Percentiles rank a stretch among this genome's conserved stretches.
Conservation (phyloP, 495 filamentous ascomycete genomes). For the Pyrenula massariospora region DNA sequence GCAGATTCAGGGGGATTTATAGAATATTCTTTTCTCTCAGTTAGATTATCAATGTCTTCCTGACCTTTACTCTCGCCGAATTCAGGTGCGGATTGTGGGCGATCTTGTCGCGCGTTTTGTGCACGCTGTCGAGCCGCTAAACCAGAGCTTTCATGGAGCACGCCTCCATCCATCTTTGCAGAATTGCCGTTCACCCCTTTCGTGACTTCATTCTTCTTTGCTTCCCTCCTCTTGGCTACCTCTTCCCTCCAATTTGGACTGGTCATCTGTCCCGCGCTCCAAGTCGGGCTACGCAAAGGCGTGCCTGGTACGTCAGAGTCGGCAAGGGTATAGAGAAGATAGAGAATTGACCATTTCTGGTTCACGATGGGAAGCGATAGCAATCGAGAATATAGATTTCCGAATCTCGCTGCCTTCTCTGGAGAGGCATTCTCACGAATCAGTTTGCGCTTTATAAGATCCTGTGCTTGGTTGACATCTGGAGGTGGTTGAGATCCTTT, state of each 20-base stretch:
- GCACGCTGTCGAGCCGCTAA: not conserved
- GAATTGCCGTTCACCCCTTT: not conserved
- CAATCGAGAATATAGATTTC: slow-evolving; percentile 76
- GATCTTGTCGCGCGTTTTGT: not conserved
- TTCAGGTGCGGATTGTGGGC: not conserved
- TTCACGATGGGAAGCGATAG: slow-evolving; percentile 80
- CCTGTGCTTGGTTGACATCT: slow-evolving; percentile 80
- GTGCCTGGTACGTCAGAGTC: slow-evolving; percentile 5
- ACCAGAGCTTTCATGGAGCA: not conserved
- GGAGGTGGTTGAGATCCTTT: slow-evolving; percentile 9
- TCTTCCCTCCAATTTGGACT: not conserved
- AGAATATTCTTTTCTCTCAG: slow-evolving; percentile 1
- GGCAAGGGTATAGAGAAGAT: slow-evolving; percentile 68
- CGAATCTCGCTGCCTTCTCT: slow-evolving; percentile 77
- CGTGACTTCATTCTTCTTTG: not conserved
- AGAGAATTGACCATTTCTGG: slow-evolving; percentile 94
- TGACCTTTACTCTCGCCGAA: slow-evolving; percentile 10
- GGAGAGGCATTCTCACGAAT: slow-evolving; percentile 62
- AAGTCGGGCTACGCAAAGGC: not conserved
- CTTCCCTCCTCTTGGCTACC: not conserved
- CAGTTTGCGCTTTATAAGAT: slow-evolving; percentile 80
- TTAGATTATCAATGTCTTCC: slow-evolving; percentile 17
- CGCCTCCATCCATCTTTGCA: not conserved
- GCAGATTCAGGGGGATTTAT: slow-evolving; percentile 42
- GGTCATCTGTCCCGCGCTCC: not conserved